Conservation (phyloP, 495 filamentous ascomycete genomes). For the Hypoxylon fuscum region DNA sequence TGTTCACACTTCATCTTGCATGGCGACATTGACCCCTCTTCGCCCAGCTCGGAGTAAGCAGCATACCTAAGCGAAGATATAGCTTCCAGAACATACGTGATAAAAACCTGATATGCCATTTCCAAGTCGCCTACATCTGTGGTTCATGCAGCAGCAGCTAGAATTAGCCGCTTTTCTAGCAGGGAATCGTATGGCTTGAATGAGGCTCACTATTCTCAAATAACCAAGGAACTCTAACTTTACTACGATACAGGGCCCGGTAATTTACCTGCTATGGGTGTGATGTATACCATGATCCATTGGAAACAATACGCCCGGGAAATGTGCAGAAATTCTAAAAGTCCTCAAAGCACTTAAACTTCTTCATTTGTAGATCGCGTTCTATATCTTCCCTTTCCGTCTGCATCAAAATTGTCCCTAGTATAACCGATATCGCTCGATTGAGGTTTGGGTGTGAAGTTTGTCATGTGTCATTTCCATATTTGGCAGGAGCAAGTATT, state of each 20-base stretch:
- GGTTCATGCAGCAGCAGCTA: slow-evolving; percentile 31
- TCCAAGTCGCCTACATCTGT: slow-evolving; percentile 12
- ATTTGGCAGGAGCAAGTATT: too few relatives aligned
- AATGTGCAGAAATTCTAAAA: too few relatives aligned
- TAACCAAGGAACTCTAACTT: slow-evolving; percentile 2
- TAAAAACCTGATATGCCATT: slow-evolving; percentile 14
- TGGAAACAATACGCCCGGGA: too few relatives aligned
- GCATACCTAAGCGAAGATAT: slow-evolving; percentile 7
- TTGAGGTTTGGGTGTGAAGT: too few relatives aligned
- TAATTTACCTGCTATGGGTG: not conserved
- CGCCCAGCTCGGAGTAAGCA: slow-evolving; percentile 34
- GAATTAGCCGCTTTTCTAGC: slow-evolving; percentile 24
- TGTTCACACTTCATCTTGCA: not conserved
- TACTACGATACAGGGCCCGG: not conserved
- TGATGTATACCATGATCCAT: not conserved
- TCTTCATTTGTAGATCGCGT: too few relatives aligned
- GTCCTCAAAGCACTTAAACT: too few relatives aligned
- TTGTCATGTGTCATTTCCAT: too few relatives aligned
- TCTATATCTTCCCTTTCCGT: too few relatives aligned
- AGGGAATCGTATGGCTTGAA: slow-evolving; percentile 4
- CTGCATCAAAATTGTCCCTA: too few relatives aligned
- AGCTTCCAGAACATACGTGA: slow-evolving; percentile 20
- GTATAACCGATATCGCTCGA: too few relatives aligned
- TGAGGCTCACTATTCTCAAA: slow-evolving; percentile 24
- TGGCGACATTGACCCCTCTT: slow-evolving; percentile 11